A percentile compares a stretch with the other conserved stretches of the same genome.
Conservation (phyloP, 2,329 filamentous ascomycete species). For the Orbilia blumenaviensis region DNA sequence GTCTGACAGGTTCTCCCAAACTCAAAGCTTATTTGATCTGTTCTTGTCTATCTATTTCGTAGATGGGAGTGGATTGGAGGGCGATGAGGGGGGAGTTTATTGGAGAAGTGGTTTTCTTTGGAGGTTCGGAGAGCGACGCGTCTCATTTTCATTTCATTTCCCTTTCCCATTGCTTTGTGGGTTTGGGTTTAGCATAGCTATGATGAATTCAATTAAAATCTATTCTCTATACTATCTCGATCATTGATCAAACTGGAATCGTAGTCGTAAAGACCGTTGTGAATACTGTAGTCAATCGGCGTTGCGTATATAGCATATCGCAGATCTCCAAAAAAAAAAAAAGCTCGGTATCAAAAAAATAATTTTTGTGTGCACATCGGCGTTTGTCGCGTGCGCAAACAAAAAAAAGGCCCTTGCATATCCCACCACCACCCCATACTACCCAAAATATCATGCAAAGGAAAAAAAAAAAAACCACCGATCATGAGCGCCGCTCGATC, state of each 20-base stretch:
- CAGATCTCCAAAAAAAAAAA: background rate
- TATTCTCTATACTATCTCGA: background rate
- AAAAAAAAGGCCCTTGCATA: background rate
- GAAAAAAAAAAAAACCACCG: too few relatives aligned
- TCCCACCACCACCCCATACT: background rate
- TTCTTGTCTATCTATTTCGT: background rate
- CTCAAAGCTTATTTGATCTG: too few relatives aligned
- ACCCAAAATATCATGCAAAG: too few relatives aligned
- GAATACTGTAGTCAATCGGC: background rate
- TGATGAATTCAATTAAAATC: background rate
- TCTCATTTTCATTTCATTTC: conserved; percentile 5
- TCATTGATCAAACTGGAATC: too few relatives aligned
- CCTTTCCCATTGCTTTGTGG: background rate
- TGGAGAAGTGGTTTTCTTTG: conserved; percentile 19
- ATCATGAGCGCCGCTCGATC: too few relatives aligned
- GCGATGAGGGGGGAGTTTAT: conserved; percentile 13
- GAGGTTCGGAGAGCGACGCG: conserved; percentile 10
- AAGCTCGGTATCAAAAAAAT: background rate
- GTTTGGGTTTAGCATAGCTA: background rate
- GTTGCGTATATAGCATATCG: background rate
- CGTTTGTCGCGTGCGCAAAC: conserved; percentile 6
- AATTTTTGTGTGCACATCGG: background rate
- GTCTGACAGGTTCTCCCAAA: conserved; percentile 51
- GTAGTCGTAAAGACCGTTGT: background rate
- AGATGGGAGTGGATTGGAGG: too few relatives aligned